These are phyloP conservation scores for Mikania micrantha DNA, from an alignment of 129 eudicot genomes.

Conservation along the genomic window DNA sequence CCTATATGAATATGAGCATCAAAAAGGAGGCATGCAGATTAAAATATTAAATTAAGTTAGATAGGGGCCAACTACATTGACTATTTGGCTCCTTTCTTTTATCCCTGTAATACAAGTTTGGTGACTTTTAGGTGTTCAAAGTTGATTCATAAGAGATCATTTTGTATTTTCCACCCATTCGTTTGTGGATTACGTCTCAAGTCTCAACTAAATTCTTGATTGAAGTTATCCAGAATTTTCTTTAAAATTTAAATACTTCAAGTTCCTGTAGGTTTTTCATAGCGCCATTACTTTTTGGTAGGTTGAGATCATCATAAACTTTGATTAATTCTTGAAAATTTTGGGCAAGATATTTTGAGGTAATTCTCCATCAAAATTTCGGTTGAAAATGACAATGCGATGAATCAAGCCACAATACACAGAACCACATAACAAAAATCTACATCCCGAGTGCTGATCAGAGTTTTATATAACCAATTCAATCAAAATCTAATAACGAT, in stretches of 20 bases:
- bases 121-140: not conserved
- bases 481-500: conserved; percentile 8
- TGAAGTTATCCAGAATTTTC: not conserved
- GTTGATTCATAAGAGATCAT: not conserved
- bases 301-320: not conserved
- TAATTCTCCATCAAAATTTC: not conserved
- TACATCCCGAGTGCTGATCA: not conserved
- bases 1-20: not conserved
- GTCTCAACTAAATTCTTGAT: not conserved
- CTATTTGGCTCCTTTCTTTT: not conserved
- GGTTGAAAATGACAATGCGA: not conserved
- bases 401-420: not conserved
- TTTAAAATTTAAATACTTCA: not conserved
- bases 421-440: not conserved
- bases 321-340: not conserved
- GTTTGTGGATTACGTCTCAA: not conserved
- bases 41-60: not conserved
- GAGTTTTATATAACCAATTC: not conserved
- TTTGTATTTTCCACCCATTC: conserved; percentile 3
- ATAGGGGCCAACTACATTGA: not conserved
- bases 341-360: not conserved
- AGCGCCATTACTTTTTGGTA: not conserved
- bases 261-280: not conserved
- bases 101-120: not conserved
- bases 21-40: not conserved